A percentile compares a stretch with the other conserved stretches of the same genome.
These are phyloP conservation scores for Macadamia tetraphylla DNA, from an alignment of 164 flowering plant genomes.

Conservation along the genomic window DNA sequence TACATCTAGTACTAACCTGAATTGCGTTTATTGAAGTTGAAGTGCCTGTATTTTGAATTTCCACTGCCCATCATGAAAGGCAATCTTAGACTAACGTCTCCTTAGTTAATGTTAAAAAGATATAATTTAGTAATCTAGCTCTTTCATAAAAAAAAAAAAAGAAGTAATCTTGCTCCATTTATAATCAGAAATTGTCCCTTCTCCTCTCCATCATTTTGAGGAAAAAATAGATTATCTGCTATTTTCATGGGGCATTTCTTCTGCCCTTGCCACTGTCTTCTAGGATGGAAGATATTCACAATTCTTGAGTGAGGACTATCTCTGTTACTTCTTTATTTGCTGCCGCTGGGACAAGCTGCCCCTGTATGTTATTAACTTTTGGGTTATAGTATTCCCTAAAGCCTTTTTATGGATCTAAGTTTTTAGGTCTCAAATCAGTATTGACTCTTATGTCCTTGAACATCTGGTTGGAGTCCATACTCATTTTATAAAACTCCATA, in stretches of 20 bases:
- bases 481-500: too few relatives aligned
- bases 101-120: constrained; percentile 17
- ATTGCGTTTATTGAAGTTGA: constrained; percentile 19
- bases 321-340: background rate
- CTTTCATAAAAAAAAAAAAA: background rate
- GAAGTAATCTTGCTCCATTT: constrained; percentile 4
- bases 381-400: too few relatives aligned
- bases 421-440: too few relatives aligned
- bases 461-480: too few relatives aligned
- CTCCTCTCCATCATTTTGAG: background rate
- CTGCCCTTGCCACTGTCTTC: background rate
- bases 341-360: constrained; percentile 5
- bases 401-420: too few relatives aligned
- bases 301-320: constrained; percentile 1
- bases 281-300: background rate
- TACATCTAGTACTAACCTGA: constrained; percentile 47
- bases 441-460: too few relatives aligned
- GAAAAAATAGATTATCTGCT: background rate
- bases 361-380: too few relatives aligned
- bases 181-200: constrained; percentile 5
- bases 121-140: constrained; percentile 9
- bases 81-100: constrained; percentile 45
- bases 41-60: constrained; percentile 28
- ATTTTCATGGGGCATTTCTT: constrained; percentile 1
- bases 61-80: constrained; percentile 29